Percentiles rank a stretch among this genome's conserved stretches.
These are phyloP conservation scores for Penicillium sp. DNA, from an alignment of 2,329 filamentous ascomycete genomes.

Conservation along the genomic window DNA sequence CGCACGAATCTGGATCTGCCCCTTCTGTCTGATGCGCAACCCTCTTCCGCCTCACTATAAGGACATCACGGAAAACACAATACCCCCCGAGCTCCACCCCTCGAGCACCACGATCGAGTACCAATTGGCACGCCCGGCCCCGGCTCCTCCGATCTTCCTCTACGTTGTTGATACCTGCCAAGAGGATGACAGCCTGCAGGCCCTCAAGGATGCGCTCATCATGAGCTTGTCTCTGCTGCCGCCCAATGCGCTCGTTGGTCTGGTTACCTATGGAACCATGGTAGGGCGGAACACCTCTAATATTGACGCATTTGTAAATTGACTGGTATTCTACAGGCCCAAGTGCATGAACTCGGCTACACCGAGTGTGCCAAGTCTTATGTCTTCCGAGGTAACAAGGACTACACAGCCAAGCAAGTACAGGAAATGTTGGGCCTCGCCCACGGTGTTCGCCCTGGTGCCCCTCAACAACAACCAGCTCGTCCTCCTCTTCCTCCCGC, in stretches of 20 bases:
- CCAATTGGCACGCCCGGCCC: constrained; percentile 61
- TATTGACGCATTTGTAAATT: constrained; percentile 7
- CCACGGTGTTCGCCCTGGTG: constrained; percentile 69
- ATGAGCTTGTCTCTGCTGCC: constrained; percentile 66
- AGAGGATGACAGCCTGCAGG: constrained; percentile 67
- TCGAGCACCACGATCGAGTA: constrained; percentile 68
- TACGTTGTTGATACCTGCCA: constrained; percentile 71
- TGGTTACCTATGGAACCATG: constrained; percentile 83
- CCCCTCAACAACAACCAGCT: constrained; percentile 68
- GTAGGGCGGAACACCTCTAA: constrained; percentile 47
- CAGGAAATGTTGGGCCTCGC: constrained; percentile 94
- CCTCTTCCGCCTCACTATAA: constrained; percentile 67
- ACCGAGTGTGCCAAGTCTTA: constrained; percentile 98
- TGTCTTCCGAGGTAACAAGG: constrained; percentile 96
- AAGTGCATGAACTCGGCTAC: constrained; percentile 98
- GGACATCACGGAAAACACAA: constrained; percentile 66
- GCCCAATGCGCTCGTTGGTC: constrained; percentile 63
- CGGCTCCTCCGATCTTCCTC: constrained; percentile 66
- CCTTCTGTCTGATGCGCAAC: constrained; percentile 68
- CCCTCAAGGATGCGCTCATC: constrained; percentile 66
- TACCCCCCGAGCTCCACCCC: constrained; percentile 66
- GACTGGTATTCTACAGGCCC: constrained; percentile 58
- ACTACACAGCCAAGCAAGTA: constrained; percentile 98
- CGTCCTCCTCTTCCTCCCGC: constrained; percentile 76
- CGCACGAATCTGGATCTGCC: constrained; percentile 68